phyloP scores from a whole-genome alignment of 208 protist genomes.

The Angomonas deanei region DNA sequence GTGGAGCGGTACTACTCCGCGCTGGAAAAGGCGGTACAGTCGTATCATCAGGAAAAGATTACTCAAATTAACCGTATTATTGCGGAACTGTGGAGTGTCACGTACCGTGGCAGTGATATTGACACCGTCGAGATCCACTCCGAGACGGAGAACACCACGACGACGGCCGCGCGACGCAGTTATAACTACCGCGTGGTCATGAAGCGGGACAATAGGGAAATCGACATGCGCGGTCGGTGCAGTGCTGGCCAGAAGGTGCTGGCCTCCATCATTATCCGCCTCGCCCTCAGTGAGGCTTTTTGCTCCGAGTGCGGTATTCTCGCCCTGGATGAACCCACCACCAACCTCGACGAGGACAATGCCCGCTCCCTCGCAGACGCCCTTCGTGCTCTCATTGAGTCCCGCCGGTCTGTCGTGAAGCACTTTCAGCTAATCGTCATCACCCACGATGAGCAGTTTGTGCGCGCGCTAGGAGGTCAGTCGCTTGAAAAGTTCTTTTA shows the following conservation, averaged over 20 bases:
- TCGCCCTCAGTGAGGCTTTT: slow-evolving; percentile 99
- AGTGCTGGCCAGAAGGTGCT: slow-evolving; percentile 98
- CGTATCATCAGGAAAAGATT: slow-evolving; percentile 98
- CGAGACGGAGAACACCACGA: slow-evolving; percentile 77
- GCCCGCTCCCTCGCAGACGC: slow-evolving; percentile 75
- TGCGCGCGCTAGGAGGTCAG: slow-evolving; percentile 80
- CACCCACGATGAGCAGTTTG: slow-evolving; percentile 99
- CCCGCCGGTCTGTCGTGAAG: slow-evolving; percentile 64
- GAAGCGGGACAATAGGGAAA: slow-evolving; percentile 89
- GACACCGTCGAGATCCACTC: slow-evolving; percentile 96
- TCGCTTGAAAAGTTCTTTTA: slow-evolving; percentile 85
- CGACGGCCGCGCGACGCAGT: slow-evolving; percentile 54
- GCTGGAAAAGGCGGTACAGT: slow-evolving; percentile 94
- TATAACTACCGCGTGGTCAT: slow-evolving; percentile 96
- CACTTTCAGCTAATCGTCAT: slow-evolving; percentile 99
- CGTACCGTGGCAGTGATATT: slow-evolving; percentile 98
- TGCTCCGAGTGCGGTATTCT: slow-evolving; percentile 99
- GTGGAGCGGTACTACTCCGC: slow-evolving; percentile 89
- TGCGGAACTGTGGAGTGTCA: slow-evolving; percentile 96
- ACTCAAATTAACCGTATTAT: slow-evolving; percentile 98
- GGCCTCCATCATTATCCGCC: slow-evolving; percentile 98
- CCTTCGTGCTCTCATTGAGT: slow-evolving; percentile 79
- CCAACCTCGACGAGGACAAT: slow-evolving; percentile 98
- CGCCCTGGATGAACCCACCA: slow-evolving; percentile 99
- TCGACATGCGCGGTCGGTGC: slow-evolving; percentile 99